Conservation (phyloP, 768 basidiomycete species). For the Lentinula sp. region DNA sequence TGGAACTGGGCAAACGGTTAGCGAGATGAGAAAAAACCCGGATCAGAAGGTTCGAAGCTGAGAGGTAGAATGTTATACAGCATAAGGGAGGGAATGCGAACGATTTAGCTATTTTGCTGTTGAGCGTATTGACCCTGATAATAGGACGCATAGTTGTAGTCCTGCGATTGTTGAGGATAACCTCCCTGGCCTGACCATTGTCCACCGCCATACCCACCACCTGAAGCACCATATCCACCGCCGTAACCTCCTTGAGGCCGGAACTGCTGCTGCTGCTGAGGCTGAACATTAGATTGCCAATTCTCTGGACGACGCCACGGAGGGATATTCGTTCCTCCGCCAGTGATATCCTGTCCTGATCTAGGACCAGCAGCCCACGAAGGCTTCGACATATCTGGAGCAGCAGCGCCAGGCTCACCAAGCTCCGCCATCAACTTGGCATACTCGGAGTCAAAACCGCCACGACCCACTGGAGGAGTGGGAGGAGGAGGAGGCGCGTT, state of each 20-base stretch:
- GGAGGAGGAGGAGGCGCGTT: constrained; percentile 53
- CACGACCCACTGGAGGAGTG: constrained; percentile 43
- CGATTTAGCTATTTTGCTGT: constrained; percentile 46
- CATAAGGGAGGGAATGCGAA: neutral
- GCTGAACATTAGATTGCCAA: constrained; percentile 60
- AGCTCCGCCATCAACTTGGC: constrained; percentile 97
- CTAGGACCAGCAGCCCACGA: constrained; percentile 42
- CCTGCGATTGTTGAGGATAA: constrained; percentile 45
- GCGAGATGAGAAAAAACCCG: neutral
- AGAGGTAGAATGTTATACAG: neutral
- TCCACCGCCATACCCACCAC: constrained; percentile 21
- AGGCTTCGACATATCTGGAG: constrained; percentile 47
- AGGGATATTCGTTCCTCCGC: constrained; percentile 76
- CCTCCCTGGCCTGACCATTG: constrained; percentile 30
- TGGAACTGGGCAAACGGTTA: neutral
- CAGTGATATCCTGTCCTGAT: constrained; percentile 60
- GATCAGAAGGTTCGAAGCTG: neutral
- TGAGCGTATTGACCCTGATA: constrained; percentile 87
- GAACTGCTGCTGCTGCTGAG: constrained; percentile 43
- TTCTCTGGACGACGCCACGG: constrained; percentile 90
- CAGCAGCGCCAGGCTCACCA: constrained; percentile 68
- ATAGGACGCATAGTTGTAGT: constrained; percentile 83
- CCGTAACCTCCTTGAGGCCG: constrained; percentile 58
- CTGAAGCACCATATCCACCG: constrained; percentile 32
- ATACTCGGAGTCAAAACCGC: constrained; percentile 96